Conservation (phyloP, 495 filamentous ascomycete species). For the Thermothielavioides terrestris region DNA sequence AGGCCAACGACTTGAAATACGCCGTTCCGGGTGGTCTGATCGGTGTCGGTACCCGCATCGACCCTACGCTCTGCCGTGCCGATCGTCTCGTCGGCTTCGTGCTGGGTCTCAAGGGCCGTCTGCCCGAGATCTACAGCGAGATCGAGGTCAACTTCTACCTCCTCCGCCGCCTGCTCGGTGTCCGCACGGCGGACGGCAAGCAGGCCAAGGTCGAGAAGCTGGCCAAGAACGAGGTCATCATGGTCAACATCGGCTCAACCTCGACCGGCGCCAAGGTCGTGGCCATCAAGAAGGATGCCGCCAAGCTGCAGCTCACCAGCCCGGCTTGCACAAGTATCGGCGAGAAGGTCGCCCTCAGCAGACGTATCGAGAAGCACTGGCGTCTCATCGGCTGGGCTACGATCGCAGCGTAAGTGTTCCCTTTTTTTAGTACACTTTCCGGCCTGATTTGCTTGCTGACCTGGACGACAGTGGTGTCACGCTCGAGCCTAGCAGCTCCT, state of each 20-base stretch:
- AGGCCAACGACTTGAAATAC: constrained; percentile 95
- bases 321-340: constrained; percentile 89
- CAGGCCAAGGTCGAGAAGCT: constrained; percentile 98
- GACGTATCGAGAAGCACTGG: constrained; percentile 99
- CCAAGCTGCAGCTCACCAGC: constrained; percentile 69
- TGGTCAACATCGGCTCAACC: constrained; percentile 98
- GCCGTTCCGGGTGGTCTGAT: constrained; percentile 96
- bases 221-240: constrained; percentile 93
- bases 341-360: constrained; percentile 92
- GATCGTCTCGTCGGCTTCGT: constrained; percentile 99
- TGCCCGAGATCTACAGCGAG: constrained; percentile 93
- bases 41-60: constrained; percentile 92
- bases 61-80: constrained; percentile 94
- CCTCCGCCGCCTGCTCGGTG: constrained; percentile 84
- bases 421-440: neutral
- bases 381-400: constrained; percentile 96
- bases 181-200: constrained; percentile 96
- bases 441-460: constrained; percentile 9
- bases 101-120: constrained; percentile 79
- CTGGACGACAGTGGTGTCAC: constrained; percentile 29
- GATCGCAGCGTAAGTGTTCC: constrained; percentile 51
- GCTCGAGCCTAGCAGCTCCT: constrained; percentile 31
- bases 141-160: constrained; percentile 99
- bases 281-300: constrained; percentile 93
- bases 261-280: constrained; percentile 93